Evolutionary conservation across 192 early-diverging fungal species (phyloP), one percentile per base, ranked within the genome.

Genomic region (Coemansia aciculifera): DNA sequence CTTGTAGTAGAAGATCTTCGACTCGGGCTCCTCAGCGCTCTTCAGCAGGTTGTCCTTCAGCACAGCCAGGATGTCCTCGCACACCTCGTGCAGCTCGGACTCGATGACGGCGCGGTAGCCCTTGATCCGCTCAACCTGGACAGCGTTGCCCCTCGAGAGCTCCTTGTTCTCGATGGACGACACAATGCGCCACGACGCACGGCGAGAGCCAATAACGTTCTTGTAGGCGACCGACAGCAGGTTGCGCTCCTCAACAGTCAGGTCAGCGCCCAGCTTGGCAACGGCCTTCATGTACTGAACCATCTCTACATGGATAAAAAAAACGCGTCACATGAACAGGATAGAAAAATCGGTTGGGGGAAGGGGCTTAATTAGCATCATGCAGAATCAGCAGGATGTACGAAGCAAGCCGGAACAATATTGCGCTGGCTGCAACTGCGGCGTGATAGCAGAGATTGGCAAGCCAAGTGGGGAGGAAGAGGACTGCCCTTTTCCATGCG

Each of bases 141-240:
- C 77, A 48, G 88, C 85, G 83, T 97, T 95, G 67, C 93, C 95
- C 88, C 95, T 95, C 73, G 84, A 88, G 81, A 94, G 91, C 88
- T 99, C 97, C 93, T 98, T 99, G 85, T 95, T 91, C 87, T 99
- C 97, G 75, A 99, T 99, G 67, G 97, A 99, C 66, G 95, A 99
- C 13, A 98, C 94, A 79, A 99, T 98, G 84, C 95, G 89, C 95
- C 95, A 98, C 64, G 97, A 98, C 49, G 95, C 97, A 89, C 95
- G 94, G 74, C 95, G 94, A 64, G 96, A 94, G 78, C 97, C 97
- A 75, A 99, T 99, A 64, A 99, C 97, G 84, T 99, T 99, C 92
- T 99, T 99, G 91, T 97, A 99, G 69, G 97, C 97, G 66, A 99
- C 97, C 56, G 95, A 98, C 37, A 99, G 87, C 62, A 99, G 85